phyloP scores from a whole-genome alignment of 139 green algal genomes.

The Astrephomene gubernaculifera region DNA sequence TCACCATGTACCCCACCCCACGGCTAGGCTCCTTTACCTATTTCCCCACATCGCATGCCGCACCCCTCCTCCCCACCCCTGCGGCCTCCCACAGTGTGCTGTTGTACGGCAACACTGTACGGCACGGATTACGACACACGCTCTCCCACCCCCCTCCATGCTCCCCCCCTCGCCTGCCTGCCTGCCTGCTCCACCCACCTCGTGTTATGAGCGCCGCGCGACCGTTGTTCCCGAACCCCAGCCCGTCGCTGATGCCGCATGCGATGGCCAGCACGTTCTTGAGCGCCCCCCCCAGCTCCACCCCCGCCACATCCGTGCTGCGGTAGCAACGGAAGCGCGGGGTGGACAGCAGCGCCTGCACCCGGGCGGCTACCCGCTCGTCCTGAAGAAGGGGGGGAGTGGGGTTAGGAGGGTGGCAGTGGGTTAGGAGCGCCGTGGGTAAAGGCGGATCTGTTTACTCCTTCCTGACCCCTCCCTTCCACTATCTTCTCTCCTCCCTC shows the following conservation, averaged over 20 bases:
- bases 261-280: constrained; percentile 99
- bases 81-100: no score
- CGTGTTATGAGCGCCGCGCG: constrained; percentile 82
- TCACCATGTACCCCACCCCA: no score
- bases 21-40: no score
- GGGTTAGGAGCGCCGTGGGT: neutral
- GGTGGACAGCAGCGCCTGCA: constrained; percentile 85
- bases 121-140: no score
- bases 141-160: neutral
- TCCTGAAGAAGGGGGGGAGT: constrained; percentile 21
- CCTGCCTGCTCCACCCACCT: no score
- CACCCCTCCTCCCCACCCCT: no score
- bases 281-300: constrained; percentile 83
- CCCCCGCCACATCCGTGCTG: constrained; percentile 86
- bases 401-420: neutral
- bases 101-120: no score
- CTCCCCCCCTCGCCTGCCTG: neutral
- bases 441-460: no score
- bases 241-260: constrained; percentile 93
- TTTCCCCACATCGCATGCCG: no score
- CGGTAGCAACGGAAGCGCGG: constrained; percentile 90
- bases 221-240: constrained; percentile 93
- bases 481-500: no score
- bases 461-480: no score
- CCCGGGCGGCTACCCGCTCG: constrained; percentile 43